Percentiles rank a stretch among this genome's conserved stretches.
Conservation (phyloP, 1,284 basidiomycete species). For the Puccinia brachypodii region DNA sequence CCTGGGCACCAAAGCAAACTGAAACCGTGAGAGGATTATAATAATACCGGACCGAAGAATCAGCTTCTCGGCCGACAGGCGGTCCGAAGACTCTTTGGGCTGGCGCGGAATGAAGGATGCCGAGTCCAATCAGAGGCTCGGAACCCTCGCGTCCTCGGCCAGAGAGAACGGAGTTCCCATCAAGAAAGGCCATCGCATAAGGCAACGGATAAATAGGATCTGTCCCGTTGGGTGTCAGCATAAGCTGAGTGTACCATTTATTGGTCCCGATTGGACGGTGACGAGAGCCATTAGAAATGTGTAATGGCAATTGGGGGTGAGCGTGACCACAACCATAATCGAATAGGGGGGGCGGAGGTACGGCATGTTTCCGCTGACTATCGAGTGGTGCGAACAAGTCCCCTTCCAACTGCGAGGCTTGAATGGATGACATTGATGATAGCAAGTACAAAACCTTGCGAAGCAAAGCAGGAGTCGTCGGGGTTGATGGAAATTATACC, state of each 20-base stretch:
- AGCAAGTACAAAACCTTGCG: not conserved
- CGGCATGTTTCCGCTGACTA: not conserved
- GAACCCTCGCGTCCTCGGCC: not conserved
- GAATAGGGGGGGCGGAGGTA: conserved; percentile 5
- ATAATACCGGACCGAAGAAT: conserved; percentile 32
- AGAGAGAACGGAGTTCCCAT: conserved; percentile 45
- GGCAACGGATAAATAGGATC: conserved; percentile 49
- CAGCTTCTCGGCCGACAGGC: conserved; percentile 3
- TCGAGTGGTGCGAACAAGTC: not conserved
- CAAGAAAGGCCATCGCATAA: conserved; percentile 33
- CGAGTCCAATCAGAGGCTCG: conserved; percentile 18
- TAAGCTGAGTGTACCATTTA: conserved; percentile 48
- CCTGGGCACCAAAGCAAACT: conserved; percentile 26
- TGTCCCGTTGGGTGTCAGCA: conserved; percentile 32
- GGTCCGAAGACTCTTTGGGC: conserved; percentile 42
- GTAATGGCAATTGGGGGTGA: conserved; percentile 9
- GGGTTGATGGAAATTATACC: too few species aligned
- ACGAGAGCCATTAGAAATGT: not conserved
- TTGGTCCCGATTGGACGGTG: conserved; percentile 44
- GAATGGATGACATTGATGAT: not conserved
- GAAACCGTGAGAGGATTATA: conserved; percentile 42
- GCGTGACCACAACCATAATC: not conserved
- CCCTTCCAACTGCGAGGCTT: not conserved
- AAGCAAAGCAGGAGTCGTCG: too few species aligned
- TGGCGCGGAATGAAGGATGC: conserved; percentile 39